A percentile compares a stretch with the other conserved stretches of the same genome.
phyloP scores from a whole-genome alignment of 2,329 filamentous ascomycete species.

The Ophiostoma populinum region DNA sequence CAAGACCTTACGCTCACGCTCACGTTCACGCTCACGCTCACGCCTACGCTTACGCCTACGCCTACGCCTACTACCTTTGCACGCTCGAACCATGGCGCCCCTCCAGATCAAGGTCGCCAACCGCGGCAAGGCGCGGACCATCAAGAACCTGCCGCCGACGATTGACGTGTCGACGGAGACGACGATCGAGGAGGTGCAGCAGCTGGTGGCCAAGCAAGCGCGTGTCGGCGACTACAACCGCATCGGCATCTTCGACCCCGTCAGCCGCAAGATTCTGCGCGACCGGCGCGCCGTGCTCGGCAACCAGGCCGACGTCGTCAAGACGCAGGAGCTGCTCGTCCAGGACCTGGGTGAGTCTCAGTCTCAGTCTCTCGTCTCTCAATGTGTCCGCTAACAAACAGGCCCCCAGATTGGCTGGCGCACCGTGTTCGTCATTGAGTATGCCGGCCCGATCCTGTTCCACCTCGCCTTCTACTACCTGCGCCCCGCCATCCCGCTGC shows the following conservation, averaged over 20 bases:
- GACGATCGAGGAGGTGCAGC: conserved; percentile 44
- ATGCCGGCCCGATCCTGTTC: conserved; percentile 78
- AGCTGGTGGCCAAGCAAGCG: conserved; percentile 31
- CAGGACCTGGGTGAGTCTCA: conserved; percentile 80
- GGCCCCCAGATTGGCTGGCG: conserved; percentile 82
- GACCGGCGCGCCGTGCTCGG: conserved; percentile 37
- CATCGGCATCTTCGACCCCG: conserved; percentile 42
- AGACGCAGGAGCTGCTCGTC: conserved; percentile 50
- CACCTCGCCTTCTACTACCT: conserved; percentile 61
- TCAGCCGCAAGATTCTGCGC: conserved; percentile 44
- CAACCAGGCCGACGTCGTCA: conserved; percentile 29
- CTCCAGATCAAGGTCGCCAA: conserved; percentile 26
- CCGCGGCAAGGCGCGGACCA: conserved; percentile 29
- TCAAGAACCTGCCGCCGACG: conserved; percentile 35
- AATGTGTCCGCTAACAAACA: conserved; percentile 20
- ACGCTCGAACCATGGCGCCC: conserved; percentile 11
- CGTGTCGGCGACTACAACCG: conserved; percentile 41
- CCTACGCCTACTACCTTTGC: no score
- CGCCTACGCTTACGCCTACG: no score
- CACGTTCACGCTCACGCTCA: no score
- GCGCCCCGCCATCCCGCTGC: conserved; percentile 48
- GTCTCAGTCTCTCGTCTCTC: not conserved
- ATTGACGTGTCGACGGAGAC: conserved; percentile 31
- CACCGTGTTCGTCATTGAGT: conserved; percentile 90
- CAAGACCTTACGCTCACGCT: not conserved